Evolutionary conservation across 306 rosid genomes (phyloP).

Genomic region (Prosopis cineraria): DNA sequence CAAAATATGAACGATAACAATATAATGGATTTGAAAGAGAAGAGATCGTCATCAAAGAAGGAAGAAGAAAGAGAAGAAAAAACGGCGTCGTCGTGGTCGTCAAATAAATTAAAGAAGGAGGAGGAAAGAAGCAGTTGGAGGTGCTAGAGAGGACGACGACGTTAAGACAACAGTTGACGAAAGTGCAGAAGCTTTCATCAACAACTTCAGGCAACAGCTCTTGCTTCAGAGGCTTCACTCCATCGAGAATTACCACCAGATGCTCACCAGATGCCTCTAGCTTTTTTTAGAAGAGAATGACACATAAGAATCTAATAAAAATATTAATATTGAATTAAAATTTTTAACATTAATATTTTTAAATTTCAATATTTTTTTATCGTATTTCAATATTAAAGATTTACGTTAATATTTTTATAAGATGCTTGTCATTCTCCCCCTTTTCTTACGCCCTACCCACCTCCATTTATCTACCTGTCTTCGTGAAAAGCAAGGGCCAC

Average conservation of each 20-base stretch:
- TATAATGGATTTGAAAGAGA: neutral
- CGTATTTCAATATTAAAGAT: too few relatives aligned
- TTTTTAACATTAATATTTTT: too few relatives aligned
- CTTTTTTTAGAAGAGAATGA: too few relatives aligned
- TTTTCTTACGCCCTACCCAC: too few relatives aligned
- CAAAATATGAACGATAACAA: too few relatives aligned
- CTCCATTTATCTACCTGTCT: too few relatives aligned
- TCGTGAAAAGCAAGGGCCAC: too few relatives aligned
- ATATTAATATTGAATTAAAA: too few relatives aligned
- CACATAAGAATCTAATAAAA: too few relatives aligned
- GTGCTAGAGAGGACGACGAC: constrained; percentile 56
- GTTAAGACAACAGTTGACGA: constrained; percentile 61
- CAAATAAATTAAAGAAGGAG: neutral
- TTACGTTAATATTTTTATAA: too few relatives aligned
- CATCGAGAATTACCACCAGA: constrained; percentile 75
- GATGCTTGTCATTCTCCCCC: too few relatives aligned
- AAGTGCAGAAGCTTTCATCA: constrained; percentile 88
- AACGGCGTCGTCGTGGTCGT: neutral
- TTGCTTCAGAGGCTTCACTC: constrained; percentile 86
- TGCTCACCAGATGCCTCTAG: constrained; percentile 68
- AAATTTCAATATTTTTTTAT: too few relatives aligned
- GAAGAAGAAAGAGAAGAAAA: neutral
- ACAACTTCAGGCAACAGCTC: constrained; percentile 77
- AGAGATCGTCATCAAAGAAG: neutral
- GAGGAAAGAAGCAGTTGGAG: constrained; percentile 7